Conservation (phyloP, 768 basidiomycete species). For the Lactarius tabidus region DNA sequence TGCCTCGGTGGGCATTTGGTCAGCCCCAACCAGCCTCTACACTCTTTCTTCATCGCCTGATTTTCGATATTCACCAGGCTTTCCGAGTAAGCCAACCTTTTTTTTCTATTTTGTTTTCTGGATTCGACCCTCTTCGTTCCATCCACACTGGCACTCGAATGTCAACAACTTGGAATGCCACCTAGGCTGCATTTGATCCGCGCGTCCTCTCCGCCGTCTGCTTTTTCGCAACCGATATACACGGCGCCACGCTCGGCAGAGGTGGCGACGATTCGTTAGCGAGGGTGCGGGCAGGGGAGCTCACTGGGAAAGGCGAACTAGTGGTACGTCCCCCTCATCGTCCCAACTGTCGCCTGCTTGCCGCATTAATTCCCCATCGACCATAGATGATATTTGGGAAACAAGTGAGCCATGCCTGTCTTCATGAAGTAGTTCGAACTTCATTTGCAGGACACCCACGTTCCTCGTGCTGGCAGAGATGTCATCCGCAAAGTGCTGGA, state of each 20-base stretch:
- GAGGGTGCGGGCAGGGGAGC: constrained; percentile 68
- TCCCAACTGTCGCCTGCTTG: not conserved
- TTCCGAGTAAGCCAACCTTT: constrained; percentile 41
- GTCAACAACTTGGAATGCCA: not conserved
- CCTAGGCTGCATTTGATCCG: constrained; percentile 81
- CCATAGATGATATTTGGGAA: constrained; percentile 91
- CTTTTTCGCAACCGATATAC: constrained; percentile 95
- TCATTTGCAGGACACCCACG: constrained; percentile 74
- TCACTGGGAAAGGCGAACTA: constrained; percentile 77
- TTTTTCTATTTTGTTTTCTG: not conserved
- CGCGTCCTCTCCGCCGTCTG: constrained; percentile 83
- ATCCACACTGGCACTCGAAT: not conserved
- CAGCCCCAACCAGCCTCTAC: constrained; percentile 28
- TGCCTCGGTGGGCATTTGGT: constrained; percentile 86
- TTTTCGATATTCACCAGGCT: constrained; percentile 34
- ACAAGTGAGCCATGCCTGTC: constrained; percentile 48
- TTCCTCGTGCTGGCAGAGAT: constrained; percentile 81
- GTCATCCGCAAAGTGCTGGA: constrained; percentile 80
- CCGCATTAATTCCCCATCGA: constrained; percentile 3
- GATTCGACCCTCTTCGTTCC: not conserved
- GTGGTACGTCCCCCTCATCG: constrained; percentile 49
- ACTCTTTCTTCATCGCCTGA: constrained; percentile 34
- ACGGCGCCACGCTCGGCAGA: constrained; percentile 80
- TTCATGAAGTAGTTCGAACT: not conserved
- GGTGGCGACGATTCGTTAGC: constrained; percentile 71